A percentile compares a stretch with the other conserved stretches of the same genome.
These are phyloP conservation scores for Trichaptum fuscoviolaceum DNA, from an alignment of 768 basidiomycete genomes.

Conservation along the genomic window DNA sequence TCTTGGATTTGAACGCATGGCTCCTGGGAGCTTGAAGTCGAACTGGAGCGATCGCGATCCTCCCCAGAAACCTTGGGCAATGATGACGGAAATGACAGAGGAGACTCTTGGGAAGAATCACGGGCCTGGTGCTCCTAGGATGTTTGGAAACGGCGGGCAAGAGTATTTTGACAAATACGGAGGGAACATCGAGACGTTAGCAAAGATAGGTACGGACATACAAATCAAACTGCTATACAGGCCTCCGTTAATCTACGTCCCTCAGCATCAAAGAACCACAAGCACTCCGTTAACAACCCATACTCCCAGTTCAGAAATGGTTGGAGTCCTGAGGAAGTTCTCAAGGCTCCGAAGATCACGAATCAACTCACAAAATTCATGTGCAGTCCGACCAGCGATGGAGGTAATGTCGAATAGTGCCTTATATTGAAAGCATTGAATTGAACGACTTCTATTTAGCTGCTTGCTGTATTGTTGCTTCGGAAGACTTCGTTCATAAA, in stretches of 20 bases:
- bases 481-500: slow-evolving; percentile 69
- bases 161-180: slow-evolving; percentile 79
- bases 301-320: slow-evolving; percentile 83
- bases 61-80: slow-evolving; percentile 43
- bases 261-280: slow-evolving; percentile 78
- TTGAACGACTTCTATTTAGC: slow-evolving; percentile 53
- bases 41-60: slow-evolving; percentile 50
- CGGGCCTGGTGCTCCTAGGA: slow-evolving; percentile 64
- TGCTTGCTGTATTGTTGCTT: slow-evolving; percentile 71
- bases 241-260: background rate
- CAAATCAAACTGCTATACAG: background rate
- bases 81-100: slow-evolving; percentile 46
- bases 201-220: slow-evolving; percentile 61
- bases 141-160: slow-evolving; percentile 68
- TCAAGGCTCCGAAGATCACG: slow-evolving; percentile 62
- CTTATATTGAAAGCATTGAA: background rate
- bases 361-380: slow-evolving; percentile 76
- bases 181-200: slow-evolving; percentile 58
- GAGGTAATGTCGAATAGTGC: slow-evolving; percentile 32
- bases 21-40: slow-evolving; percentile 63
- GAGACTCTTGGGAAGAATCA: slow-evolving; percentile 48
- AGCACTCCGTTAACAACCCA: slow-evolving; percentile 75
- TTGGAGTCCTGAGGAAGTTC: slow-evolving; percentile 67
- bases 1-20: slow-evolving; percentile 84
- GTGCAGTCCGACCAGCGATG: slow-evolving; percentile 74